A percentile compares a stretch with the other conserved stretches of the same genome.
These are phyloP conservation scores for Scedosporium dehoogii DNA, from an alignment of 2,329 filamentous ascomycete genomes.

Conservation along the genomic window DNA sequence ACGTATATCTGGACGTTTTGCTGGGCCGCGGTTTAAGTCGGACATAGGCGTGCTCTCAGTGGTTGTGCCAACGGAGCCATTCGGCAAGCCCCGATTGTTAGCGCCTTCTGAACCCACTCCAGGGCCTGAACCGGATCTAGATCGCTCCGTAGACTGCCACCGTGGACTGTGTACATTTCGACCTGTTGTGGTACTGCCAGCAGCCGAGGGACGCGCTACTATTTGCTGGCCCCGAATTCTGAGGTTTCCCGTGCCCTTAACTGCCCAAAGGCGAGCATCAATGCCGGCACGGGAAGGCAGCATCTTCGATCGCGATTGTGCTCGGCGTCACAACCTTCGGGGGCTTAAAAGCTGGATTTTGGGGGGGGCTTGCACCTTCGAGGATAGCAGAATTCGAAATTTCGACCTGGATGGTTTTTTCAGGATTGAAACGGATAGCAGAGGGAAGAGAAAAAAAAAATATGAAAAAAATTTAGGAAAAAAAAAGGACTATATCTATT, in stretches of 20 bases:
- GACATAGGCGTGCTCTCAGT: background rate
- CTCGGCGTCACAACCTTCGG: background rate
- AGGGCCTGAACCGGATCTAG: background rate
- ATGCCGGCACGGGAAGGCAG: background rate
- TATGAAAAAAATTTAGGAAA: background rate
- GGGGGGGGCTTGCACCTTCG: background rate
- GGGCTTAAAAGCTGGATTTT: background rate
- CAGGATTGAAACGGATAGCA: background rate
- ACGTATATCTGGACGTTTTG: background rate
- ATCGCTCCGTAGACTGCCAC: background rate
- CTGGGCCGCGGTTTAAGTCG: background rate
- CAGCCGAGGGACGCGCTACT: background rate
- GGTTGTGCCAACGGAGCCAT: background rate
- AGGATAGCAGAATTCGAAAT: background rate
- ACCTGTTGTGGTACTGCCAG: background rate
- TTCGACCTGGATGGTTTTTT: background rate
- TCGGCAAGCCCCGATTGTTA: background rate
- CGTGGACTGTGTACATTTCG: background rate
- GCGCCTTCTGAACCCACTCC: background rate
- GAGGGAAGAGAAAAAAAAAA: background rate
- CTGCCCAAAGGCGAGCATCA: background rate
- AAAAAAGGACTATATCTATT: background rate
- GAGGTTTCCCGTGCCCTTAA: background rate
- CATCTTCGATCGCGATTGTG: background rate
- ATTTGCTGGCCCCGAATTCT: background rate